Conservation (phyloP, 2,329 filamentous ascomycete species). For the Bisporella sp. region DNA sequence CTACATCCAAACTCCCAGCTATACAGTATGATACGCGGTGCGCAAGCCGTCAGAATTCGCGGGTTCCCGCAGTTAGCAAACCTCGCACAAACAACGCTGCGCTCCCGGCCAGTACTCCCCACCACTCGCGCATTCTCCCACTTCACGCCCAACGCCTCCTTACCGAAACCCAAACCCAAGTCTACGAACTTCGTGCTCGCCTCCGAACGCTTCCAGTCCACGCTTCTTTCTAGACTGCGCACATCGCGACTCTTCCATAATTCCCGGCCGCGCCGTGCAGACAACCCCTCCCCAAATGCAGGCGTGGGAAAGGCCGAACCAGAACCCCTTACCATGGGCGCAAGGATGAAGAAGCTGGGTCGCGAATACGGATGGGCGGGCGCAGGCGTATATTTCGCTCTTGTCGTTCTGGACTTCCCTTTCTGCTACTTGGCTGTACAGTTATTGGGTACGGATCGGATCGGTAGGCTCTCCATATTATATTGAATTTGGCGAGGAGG, state of each 20-base stretch:
- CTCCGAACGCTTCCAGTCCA: slow-evolving; percentile 4
- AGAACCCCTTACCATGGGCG: slow-evolving; percentile 18
- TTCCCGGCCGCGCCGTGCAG: background rate
- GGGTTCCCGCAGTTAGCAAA: background rate
- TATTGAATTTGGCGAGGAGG: background rate
- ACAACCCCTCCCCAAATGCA: background rate
- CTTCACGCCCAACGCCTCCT: slow-evolving; percentile 8
- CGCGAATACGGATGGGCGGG: slow-evolving; percentile 93
- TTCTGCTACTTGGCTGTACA: slow-evolving; percentile 89
- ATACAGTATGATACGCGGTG: no score
- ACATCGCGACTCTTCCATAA: background rate
- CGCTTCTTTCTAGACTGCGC: background rate
- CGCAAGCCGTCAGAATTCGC: background rate
- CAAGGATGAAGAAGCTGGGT: slow-evolving; percentile 66
- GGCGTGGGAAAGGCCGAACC: background rate
- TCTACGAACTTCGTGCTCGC: slow-evolving; percentile 13
- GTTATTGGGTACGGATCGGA: slow-evolving; percentile 74
- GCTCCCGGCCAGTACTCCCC: background rate
- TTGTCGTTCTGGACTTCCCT: slow-evolving; percentile 86
- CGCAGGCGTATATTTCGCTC: slow-evolving; percentile 77
- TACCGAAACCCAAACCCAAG: slow-evolving; percentile 9
- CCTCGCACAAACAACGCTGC: slow-evolving; percentile 1
- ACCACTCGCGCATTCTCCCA: slow-evolving; percentile 8
- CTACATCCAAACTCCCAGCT: no score
- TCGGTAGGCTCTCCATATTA: slow-evolving; percentile 48